phyloP scores from a whole-genome alignment of 495 filamentous ascomycete species.

The Tuber microsphaerosporum region DNA sequence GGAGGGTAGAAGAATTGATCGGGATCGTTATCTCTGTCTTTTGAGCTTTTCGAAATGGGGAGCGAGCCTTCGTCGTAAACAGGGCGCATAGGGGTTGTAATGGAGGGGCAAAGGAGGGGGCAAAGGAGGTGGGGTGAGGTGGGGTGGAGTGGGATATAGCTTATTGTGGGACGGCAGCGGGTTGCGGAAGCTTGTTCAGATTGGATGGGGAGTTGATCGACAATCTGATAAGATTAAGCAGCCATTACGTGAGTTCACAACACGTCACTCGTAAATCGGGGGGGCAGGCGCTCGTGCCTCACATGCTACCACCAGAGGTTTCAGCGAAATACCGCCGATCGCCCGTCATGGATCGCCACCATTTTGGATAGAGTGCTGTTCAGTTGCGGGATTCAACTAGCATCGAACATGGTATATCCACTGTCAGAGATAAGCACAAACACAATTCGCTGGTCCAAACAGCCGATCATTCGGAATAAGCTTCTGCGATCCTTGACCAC shows the following conservation, averaged over 20 bases:
- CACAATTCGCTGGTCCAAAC: background rate
- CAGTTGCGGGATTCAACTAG: background rate
- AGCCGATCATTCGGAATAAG: background rate
- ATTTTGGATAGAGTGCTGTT: background rate
- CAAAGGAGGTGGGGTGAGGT: background rate
- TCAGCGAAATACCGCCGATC: background rate
- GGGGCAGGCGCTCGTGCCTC: background rate
- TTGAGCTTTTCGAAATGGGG: background rate
- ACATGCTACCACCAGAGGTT: background rate
- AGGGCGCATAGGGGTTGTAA: background rate
- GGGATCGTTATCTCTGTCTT: background rate
- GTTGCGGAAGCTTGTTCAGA: background rate
- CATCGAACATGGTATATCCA: background rate
- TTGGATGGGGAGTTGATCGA: background rate
- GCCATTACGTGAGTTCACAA: background rate
- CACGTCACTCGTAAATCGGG: background rate
- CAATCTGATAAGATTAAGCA: background rate
- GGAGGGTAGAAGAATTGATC: background rate
- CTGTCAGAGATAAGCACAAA: background rate
- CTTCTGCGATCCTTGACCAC: background rate
- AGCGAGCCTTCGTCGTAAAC: background rate
- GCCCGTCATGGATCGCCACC: background rate
- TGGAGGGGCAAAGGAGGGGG: background rate
- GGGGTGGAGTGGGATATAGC: background rate
- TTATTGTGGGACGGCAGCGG: background rate